Conservation (phyloP, 108 stramenopile genomes). For the Mediolabrus comicus region DNA sequence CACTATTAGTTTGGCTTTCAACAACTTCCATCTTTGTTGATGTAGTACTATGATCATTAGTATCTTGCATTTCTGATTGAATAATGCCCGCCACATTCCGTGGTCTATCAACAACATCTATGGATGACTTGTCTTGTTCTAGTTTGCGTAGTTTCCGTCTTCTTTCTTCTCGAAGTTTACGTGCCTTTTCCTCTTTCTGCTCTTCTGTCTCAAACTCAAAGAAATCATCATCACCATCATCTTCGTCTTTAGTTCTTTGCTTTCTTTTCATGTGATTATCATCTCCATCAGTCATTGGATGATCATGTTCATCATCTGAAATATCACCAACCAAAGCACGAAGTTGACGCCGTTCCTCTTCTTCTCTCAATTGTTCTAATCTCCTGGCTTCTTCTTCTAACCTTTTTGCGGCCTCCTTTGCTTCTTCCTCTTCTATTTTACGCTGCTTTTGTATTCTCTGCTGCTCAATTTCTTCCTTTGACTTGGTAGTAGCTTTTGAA, state of each 20-base stretch:
- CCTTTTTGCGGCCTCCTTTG: neutral
- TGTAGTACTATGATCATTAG: neutral
- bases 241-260: neutral
- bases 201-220: slow-evolving; percentile 52
- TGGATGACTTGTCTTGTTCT: neutral
- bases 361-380: slow-evolving; percentile 23
- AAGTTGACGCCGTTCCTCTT: slow-evolving; percentile 41
- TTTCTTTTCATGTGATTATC: neutral
- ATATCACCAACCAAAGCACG: slow-evolving; percentile 30
- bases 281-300: neutral
- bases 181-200: slow-evolving; percentile 51
- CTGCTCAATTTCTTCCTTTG: slow-evolving; percentile 2
- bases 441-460: neutral
- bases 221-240: neutral
- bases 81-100: slow-evolving; percentile 39
- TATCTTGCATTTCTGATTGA: slow-evolving; percentile 18
- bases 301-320: neutral
- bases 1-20: slow-evolving; percentile 5
- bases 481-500: neutral
- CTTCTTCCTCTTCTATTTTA: slow-evolving; percentile 10
- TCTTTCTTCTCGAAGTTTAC: slow-evolving; percentile 35
- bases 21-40: slow-evolving; percentile 10
- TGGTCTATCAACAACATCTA: slow-evolving; percentile 23
- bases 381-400: slow-evolving; percentile 19
- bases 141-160: slow-evolving; percentile 17